phyloP scores from a whole-genome alignment of 257 asterid species.

The Przewalskia tangutica region DNA sequence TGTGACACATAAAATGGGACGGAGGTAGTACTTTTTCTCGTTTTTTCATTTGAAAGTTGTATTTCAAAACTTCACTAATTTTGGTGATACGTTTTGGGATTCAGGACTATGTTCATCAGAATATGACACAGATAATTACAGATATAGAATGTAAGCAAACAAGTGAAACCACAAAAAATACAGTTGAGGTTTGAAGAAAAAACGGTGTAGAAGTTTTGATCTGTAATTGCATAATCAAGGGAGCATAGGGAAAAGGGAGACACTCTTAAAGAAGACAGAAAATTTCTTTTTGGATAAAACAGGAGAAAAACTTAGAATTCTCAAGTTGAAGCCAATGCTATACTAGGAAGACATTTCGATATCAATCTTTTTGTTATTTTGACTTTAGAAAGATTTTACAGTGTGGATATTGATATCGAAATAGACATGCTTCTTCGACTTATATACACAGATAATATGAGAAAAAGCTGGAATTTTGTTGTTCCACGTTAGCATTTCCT shows the following conservation, averaged over 20 bases:
- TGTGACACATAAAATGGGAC: no score
- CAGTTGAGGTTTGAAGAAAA: neutral
- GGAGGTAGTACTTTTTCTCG: neutral
- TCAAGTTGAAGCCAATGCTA: neutral
- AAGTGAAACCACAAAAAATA: neutral
- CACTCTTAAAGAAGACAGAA: neutral
- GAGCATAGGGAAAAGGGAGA: neutral
- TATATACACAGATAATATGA: neutral
- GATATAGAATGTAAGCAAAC: conserved; percentile 10
- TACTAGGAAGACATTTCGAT: neutral
- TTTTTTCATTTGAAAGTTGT: neutral
- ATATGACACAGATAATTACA: conserved; percentile 43
- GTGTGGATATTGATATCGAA: neutral
- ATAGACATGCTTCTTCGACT: neutral
- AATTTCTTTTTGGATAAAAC: neutral
- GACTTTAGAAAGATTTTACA: neutral
- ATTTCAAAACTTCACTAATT: neutral
- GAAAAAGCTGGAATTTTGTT: neutral
- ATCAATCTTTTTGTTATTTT: neutral
- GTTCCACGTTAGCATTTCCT: neutral
- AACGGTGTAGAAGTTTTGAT: neutral
- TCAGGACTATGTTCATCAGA: conserved; percentile 66
- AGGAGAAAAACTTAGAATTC: neutral
- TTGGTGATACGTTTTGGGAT: neutral
- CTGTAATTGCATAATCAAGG: neutral